Evolutionary conservation across 1,284 basidiomycete genomes (phyloP), one percentile per base, ranked within the genome.

Genomic region (Meira nashicola): DNA sequence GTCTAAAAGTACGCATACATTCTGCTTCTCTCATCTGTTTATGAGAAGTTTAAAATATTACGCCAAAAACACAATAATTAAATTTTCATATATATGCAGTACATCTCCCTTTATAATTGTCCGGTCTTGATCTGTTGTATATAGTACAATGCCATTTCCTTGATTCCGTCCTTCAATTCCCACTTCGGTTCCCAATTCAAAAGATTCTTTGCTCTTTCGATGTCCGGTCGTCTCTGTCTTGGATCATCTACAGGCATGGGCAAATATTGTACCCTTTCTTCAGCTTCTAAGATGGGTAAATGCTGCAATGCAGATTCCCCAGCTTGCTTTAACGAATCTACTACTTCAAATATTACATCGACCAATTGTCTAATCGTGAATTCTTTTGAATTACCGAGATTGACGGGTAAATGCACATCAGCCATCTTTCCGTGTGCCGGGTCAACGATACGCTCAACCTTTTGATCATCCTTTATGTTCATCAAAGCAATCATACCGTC

Each of bases 111-210:
- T 53, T 25, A 69, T 1, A 70, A 48, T 1, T 53, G 59, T 10
- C 66, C 67, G n/a, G 64, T 61, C 50, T 63, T 59, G 55, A 70
- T 67, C 14, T 63, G 65, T 40, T 67, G 54, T 58, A 60, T 57
- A 40, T 91, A 93, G 80, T 91, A 94, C 62, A 87, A 82, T 40
- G 91, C 89, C 87, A 92, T 94, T 82, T 94, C 92, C 80, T 90
- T 88, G 56, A 94, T 79, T n/a, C 92, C 91, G 84, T 90, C 90
- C 60, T 85, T 83, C 23, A 92, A 86, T 15, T 87, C 87, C 90
- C 92, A 97, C 72, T 86, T 83, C n/a, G 93, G 92, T 76, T 93
- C 86, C 94, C 94, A 98, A 33, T 84, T 82, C 47, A 98, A 83
- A n/a, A 83, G 79, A 77, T 88, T 83, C 80, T 89, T 90, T 57